phyloP scores from a whole-genome alignment of 306 rosid species.

The Quercus mongolica region DNA sequence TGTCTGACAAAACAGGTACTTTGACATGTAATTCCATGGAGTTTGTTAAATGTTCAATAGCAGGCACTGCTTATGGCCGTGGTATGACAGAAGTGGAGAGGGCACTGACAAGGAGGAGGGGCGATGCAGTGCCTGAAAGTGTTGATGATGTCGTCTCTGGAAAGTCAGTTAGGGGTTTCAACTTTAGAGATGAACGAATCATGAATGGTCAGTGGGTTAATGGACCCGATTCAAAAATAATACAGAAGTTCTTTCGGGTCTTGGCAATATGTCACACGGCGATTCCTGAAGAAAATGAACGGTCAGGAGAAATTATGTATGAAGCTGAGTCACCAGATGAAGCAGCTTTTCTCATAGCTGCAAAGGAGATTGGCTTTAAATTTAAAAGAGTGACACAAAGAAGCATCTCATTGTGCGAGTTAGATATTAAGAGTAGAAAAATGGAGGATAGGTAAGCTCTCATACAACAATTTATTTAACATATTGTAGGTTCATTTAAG shows the following conservation, averaged over 20 bases:
- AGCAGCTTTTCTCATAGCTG: slow-evolving; percentile 28
- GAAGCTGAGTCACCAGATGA: slow-evolving; percentile 47
- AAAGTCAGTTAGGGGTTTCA: slow-evolving; percentile 26
- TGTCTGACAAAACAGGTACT: slow-evolving; percentile 36
- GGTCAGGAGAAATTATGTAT: slow-evolving; percentile 6
- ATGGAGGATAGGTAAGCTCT: slow-evolving; percentile 16
- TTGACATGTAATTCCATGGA: slow-evolving; percentile 42
- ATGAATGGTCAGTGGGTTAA: slow-evolving; percentile 17
- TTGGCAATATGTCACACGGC: slow-evolving; percentile 39
- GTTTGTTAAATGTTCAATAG: slow-evolving; percentile 35
- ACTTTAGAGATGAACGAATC: slow-evolving; percentile 28
- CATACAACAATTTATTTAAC: slow-evolving; percentile 16
- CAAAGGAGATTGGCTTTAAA: slow-evolving; percentile 21
- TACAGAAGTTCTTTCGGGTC: slow-evolving; percentile 27
- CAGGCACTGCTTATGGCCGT: slow-evolving; percentile 36
- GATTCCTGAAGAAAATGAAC: slow-evolving; percentile 19
- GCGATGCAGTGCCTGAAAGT: too few species aligned
- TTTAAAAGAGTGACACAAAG: not conserved
- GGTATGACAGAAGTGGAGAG: slow-evolving; percentile 10
- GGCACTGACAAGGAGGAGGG: too few species aligned
- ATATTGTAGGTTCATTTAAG: not conserved
- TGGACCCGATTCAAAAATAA: not conserved
- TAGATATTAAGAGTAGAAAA: too few species aligned
- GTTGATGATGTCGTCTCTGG: not conserved
- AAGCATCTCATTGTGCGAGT: not conserved